These are phyloP conservation scores for Neofusicoccum laricinum DNA, from an alignment of 2,329 filamentous ascomycete genomes.

Conservation along the genomic window DNA sequence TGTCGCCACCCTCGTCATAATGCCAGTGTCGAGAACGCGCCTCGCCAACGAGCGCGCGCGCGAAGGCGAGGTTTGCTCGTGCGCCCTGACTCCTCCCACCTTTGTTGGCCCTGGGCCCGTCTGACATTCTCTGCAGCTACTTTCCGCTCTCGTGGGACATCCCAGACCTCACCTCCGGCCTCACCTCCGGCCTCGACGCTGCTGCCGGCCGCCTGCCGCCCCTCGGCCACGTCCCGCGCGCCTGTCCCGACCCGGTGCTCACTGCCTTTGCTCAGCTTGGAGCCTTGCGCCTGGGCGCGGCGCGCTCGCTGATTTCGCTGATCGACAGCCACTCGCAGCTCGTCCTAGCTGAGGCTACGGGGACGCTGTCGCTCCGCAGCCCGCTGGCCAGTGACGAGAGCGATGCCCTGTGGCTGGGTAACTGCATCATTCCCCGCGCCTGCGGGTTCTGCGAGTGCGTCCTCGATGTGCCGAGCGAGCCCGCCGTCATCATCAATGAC, in stretches of 20 bases:
- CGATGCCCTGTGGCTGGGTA: conserved; percentile 32
- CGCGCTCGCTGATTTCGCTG: conserved; percentile 36
- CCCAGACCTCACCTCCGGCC: background rate
- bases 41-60: background rate
- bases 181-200: background rate
- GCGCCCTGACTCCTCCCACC: background rate
- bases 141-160: background rate
- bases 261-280: conserved; percentile 38
- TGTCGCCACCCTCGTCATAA: too few species aligned
- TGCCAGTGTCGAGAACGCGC: too few species aligned
- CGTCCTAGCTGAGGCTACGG: conserved; percentile 35
- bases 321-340: conserved; percentile 36
- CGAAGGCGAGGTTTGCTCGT: background rate
- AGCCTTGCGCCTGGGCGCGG: conserved; percentile 34
- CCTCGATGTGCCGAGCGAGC: background rate
- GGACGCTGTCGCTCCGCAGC: conserved; percentile 27
- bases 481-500: background rate
- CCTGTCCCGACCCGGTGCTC: conserved; percentile 30
- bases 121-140: background rate
- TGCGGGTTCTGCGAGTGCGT: conserved; percentile 28
- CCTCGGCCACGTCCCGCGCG: conserved; percentile 22
- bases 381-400: conserved; percentile 22
- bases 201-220: conserved; percentile 18
- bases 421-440: conserved; percentile 29
- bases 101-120: background rate